Percentiles rank a stretch among this genome's conserved stretches.
phyloP scores from a whole-genome alignment of 2,329 filamentous ascomycete genomes.

The Penicillium aurantiogriseum region DNA sequence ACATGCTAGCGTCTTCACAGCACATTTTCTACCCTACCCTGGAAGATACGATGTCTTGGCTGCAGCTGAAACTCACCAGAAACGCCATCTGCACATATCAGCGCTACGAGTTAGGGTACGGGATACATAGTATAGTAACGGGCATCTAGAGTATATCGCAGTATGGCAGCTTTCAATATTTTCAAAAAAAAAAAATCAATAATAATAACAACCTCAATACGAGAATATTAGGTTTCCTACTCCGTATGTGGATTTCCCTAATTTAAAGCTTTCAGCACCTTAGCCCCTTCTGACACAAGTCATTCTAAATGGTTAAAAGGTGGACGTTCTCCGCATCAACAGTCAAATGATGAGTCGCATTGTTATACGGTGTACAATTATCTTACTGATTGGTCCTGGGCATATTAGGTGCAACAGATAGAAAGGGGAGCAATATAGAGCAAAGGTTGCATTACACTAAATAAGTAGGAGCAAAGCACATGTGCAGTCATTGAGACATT shows the following conservation, averaged over 20 bases:
- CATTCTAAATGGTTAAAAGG: background rate
- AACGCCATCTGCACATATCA: background rate
- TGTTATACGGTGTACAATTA: background rate
- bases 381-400: background rate
- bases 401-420: background rate
- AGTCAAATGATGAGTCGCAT: background rate
- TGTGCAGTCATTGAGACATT: constrained; percentile 9
- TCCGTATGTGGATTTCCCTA: background rate
- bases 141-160: background rate
- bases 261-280: background rate
- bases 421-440: background rate
- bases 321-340: background rate
- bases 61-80: too few relatives aligned
- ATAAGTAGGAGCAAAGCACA: background rate
- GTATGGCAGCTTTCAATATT: background rate
- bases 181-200: background rate
- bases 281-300: background rate
- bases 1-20: background rate
- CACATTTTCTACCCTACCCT: background rate
- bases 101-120: background rate
- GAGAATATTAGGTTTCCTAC: background rate
- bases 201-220: too few relatives aligned
- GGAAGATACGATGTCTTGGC: too few relatives aligned
- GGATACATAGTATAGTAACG: background rate
- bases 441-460: constrained; percentile 6